Conservation (phyloP, 2,329 filamentous ascomycete genomes). For the Aspergillus felis region DNA sequence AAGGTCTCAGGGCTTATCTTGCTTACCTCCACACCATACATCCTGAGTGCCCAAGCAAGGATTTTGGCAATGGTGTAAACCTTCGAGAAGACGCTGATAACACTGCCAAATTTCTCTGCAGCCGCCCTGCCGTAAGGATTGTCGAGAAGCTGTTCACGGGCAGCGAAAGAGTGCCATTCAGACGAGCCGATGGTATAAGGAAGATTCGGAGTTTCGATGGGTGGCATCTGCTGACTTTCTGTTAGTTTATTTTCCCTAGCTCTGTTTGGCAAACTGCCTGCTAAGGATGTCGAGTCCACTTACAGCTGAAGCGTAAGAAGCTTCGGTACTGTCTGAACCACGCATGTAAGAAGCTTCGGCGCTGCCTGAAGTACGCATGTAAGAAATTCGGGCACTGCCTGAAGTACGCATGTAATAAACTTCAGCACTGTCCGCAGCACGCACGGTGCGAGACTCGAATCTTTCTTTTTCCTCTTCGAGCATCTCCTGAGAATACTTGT, state of each 20-base stretch:
- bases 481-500: conserved; percentile 12
- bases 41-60: conserved; percentile 26
- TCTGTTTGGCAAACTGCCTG: not conserved
- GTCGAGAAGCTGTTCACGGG: conserved; percentile 13
- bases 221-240: conserved; percentile 12
- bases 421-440: conserved; percentile 14
- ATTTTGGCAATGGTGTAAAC: conserved; percentile 37
- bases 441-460: conserved; percentile 1
- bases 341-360: not conserved
- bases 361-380: no score
- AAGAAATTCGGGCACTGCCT: conserved; percentile 13
- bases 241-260: not conserved
- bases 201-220: conserved; percentile 15
- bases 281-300: not conserved
- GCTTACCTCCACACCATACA: conserved; percentile 34
- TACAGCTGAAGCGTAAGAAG: conserved; percentile 20
- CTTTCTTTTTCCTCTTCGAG: conserved; percentile 8
- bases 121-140: conserved; percentile 15
- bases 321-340: conserved; percentile 15
- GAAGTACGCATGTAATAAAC: conserved; percentile 9
- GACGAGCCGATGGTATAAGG: conserved; percentile 29
- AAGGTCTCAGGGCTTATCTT: not conserved
- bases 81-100: conserved; percentile 28
- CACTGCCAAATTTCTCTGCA: conserved; percentile 21
- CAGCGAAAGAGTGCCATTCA: conserved; percentile 24